Percentiles rank a stretch among this genome's conserved stretches.
Conservation (phyloP, 208 protist genomes). For the Wallacemonas rigidus region DNA sequence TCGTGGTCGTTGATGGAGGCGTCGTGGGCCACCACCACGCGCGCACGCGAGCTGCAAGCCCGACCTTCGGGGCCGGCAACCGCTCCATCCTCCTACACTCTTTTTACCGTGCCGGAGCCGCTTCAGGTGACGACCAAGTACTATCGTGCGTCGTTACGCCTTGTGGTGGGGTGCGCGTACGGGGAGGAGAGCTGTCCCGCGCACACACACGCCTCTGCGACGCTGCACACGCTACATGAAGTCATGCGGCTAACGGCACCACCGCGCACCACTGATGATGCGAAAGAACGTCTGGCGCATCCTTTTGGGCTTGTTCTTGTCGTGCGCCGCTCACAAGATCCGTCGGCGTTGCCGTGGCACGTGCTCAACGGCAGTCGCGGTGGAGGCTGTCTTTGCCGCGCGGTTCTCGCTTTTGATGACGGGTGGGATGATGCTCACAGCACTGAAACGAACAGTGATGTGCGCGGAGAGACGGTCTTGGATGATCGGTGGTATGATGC, state of each 20-base stretch:
- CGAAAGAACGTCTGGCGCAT: not conserved
- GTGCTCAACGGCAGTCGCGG: slow-evolving; percentile 18
- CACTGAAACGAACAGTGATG: not conserved
- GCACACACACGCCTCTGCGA: not conserved
- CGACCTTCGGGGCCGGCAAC: not conserved
- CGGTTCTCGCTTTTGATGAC: slow-evolving; percentile 31
- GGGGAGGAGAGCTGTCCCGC: not conserved
- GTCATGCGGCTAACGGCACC: not conserved
- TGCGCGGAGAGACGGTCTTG: not conserved
- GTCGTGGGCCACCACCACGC: slow-evolving; percentile 2
- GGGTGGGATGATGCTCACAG: not conserved
- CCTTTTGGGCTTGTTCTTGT: slow-evolving; percentile 45
- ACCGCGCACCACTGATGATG: not conserved
- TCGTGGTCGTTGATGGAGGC: slow-evolving; percentile 12
- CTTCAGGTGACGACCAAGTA: slow-evolving; percentile 32
- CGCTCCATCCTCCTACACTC: not conserved
- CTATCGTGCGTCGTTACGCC: slow-evolving; percentile 19
- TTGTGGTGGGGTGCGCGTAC: slow-evolving; percentile 16
- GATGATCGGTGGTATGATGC: slow-evolving; percentile 26
- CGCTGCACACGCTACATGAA: not conserved
- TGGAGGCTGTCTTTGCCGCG: slow-evolving; percentile 32
- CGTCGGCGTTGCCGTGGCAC: slow-evolving; percentile 51
- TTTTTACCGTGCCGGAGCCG: not conserved
- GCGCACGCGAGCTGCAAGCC: not conserved
- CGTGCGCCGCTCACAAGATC: slow-evolving; percentile 28